phyloP scores from a whole-genome alignment of 129 eudicot genomes.

The Pseudognaphalium luteoalbum region DNA sequence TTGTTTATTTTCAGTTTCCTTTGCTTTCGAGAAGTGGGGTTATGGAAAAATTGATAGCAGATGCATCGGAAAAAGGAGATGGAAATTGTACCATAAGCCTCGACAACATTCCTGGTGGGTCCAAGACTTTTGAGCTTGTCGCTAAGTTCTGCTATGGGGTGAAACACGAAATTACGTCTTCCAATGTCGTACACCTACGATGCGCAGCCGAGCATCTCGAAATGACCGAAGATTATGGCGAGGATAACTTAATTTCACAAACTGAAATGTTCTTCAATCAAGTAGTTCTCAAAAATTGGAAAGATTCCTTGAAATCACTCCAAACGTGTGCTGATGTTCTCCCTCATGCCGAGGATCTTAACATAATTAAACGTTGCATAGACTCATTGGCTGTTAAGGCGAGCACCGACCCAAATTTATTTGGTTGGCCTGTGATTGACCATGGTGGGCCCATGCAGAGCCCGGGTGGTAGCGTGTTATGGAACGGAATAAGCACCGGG shows the following conservation, averaged over 20 bases:
- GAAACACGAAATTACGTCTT: constrained; percentile 87
- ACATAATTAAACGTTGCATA: constrained; percentile 68
- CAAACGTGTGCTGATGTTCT: constrained; percentile 69
- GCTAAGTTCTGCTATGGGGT: constrained; percentile 96
- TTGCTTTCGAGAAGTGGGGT: constrained; percentile 90
- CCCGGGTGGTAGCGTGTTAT: constrained; percentile 85
- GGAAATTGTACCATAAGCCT: constrained; percentile 52
- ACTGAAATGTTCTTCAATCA: constrained; percentile 80
- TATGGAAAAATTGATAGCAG: constrained; percentile 75
- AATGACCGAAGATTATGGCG: constrained; percentile 96
- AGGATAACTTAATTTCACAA: constrained; percentile 78
- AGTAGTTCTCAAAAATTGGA: constrained; percentile 69
- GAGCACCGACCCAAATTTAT: constrained; percentile 75
- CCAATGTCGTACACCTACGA: constrained; percentile 77
- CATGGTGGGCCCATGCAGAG: constrained; percentile 93
- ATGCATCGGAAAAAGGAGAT: constrained; percentile 62
- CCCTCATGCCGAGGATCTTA: constrained; percentile 68
- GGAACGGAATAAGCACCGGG: constrained; percentile 98
- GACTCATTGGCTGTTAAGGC: constrained; percentile 83
- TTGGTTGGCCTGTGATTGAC: constrained; percentile 90
- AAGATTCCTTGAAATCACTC: constrained; percentile 79
- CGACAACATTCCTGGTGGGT: constrained; percentile 73
- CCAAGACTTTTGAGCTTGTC: constrained; percentile 79
- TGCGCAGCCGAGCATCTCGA: constrained; percentile 85
- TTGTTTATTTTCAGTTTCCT: constrained; percentile 62